Evolutionary conservation across 108 stramenopile genomes (phyloP).

Genomic region (Cyclotella sp.): DNA sequence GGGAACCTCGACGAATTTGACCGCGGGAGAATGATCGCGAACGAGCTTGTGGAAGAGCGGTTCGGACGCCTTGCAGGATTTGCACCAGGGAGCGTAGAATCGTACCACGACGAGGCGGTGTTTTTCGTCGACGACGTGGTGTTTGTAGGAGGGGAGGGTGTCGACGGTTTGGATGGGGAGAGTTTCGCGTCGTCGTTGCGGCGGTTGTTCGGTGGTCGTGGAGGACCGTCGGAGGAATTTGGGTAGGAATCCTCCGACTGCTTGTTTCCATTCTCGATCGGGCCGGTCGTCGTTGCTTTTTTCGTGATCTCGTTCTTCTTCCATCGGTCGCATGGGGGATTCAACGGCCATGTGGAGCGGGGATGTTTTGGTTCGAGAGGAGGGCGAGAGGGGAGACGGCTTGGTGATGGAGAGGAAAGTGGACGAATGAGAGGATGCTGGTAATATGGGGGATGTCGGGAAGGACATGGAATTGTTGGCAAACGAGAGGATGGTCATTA

Average conservation of each 20-base stretch:
- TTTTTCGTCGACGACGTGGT: conserved; percentile 56
- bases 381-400: no score
- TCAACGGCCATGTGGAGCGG: conserved; percentile 13
- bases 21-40: conserved; percentile 45
- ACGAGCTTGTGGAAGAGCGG: conserved; percentile 59
- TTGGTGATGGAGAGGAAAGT: background rate
- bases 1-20: conserved; percentile 83
- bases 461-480: conserved; percentile 3
- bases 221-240: conserved; percentile 38
- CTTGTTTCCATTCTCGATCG: conserved; percentile 46
- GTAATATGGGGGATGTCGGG: background rate
- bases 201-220: background rate
- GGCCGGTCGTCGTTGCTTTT: conserved; percentile 17
- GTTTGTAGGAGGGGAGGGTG: conserved; percentile 64
- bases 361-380: background rate
- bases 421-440: background rate
- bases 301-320: conserved; percentile 49
- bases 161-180: conserved; percentile 46
- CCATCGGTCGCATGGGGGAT: conserved; percentile 45
- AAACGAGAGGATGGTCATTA: background rate
- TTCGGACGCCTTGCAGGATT: conserved; percentile 68
- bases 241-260: conserved; percentile 57
- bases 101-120: conserved; percentile 62
- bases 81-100: conserved; percentile 75
- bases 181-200: conserved; percentile 1